phyloP scores from a whole-genome alignment of 1,139 yeast genomes.

The Yamadazyma dushanensis region DNA sequence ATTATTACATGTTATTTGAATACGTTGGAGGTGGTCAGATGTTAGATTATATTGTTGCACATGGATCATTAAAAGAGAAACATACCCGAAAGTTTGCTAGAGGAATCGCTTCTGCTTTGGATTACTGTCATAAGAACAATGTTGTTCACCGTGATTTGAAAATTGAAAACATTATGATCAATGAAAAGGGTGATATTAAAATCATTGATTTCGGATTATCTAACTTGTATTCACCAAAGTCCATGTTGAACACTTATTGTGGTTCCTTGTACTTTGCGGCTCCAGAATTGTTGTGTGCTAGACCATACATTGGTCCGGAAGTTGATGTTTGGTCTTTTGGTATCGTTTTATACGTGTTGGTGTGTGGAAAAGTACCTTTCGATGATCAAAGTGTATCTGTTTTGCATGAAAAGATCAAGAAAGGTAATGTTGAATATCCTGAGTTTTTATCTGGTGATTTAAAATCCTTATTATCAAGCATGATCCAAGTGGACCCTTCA shows the following conservation, averaged over 20 bases:
- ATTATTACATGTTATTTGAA: slow-evolving; percentile 95
- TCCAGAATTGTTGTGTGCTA: slow-evolving; percentile 90
- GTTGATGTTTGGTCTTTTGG: slow-evolving; percentile 99
- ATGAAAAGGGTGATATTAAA: slow-evolving; percentile 90
- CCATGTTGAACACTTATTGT: slow-evolving; percentile 87
- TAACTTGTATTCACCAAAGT: slow-evolving; percentile 73
- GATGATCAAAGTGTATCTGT: slow-evolving; percentile 94
- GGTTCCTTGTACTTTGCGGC: slow-evolving; percentile 98
- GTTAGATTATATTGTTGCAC: slow-evolving; percentile 95
- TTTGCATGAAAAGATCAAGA: slow-evolving; percentile 89
- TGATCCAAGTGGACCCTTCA: slow-evolving; percentile 88
- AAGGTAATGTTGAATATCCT: slow-evolving; percentile 93
- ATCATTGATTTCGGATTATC: slow-evolving; percentile 96
- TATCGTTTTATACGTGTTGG: slow-evolving; percentile 88
- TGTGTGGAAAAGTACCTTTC: slow-evolving; percentile 97
- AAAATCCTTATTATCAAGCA: slow-evolving; percentile 75
- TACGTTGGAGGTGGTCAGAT: slow-evolving; percentile 97
- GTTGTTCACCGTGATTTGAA: slow-evolving; percentile 96
- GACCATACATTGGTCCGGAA: slow-evolving; percentile 94
- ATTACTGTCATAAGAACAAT: slow-evolving; percentile 89
- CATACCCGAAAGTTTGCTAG: slow-evolving; percentile 95
- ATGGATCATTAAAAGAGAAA: slow-evolving; percentile 90
- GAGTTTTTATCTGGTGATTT: slow-evolving; percentile 78
- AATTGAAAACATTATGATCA: slow-evolving; percentile 94
- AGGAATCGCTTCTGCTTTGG: slow-evolving; percentile 93